Evolutionary conservation across 768 basidiomycete species (phyloP).

Genomic region (Rhizopogon vulgaris): DNA sequence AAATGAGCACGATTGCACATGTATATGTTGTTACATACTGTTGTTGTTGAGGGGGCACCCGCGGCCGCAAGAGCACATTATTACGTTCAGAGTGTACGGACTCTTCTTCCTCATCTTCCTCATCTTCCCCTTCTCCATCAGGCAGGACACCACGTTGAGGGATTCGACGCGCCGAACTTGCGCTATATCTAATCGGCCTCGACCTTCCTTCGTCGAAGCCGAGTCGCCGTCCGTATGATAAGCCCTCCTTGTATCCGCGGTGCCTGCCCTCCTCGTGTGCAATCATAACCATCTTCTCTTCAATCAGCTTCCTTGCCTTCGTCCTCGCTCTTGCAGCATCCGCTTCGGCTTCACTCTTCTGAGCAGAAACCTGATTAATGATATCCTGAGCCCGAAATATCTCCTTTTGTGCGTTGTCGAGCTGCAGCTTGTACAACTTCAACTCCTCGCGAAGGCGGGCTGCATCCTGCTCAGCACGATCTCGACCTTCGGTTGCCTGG

Average conservation of each 20-base stretch:
- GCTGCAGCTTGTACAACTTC: slow-evolving; percentile 38
- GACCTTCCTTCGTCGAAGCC: slow-evolving; percentile 23
- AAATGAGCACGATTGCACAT: background rate
- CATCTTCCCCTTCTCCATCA: slow-evolving; percentile 10
- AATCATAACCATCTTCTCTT: slow-evolving; percentile 33
- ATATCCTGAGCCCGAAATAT: slow-evolving; percentile 37
- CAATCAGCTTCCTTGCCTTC: slow-evolving; percentile 37
- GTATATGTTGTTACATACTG: no score
- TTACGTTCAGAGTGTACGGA: slow-evolving; percentile 12
- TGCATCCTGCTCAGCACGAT: slow-evolving; percentile 32
- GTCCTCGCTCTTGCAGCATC: slow-evolving; percentile 39
- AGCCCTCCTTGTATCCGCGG: slow-evolving; percentile 36
- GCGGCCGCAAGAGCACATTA: slow-evolving; percentile 10
- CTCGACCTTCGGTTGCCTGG: slow-evolving; percentile 33
- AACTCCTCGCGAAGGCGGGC: slow-evolving; percentile 36
- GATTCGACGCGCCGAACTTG: slow-evolving; percentile 6
- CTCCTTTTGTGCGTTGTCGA: slow-evolving; percentile 39
- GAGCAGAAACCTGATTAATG: slow-evolving; percentile 34
- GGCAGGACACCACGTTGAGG: slow-evolving; percentile 7
- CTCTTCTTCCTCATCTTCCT: slow-evolving; percentile 14
- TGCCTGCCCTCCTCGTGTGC: slow-evolving; percentile 40
- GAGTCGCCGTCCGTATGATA: slow-evolving; percentile 26
- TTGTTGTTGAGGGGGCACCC: slow-evolving; percentile 6
- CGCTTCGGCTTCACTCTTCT: slow-evolving; percentile 40
- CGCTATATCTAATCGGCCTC: slow-evolving; percentile 6